These are phyloP conservation scores for Fusarium drepaniforme DNA, from an alignment of 2,329 filamentous ascomycete species.

Conservation along the genomic window DNA sequence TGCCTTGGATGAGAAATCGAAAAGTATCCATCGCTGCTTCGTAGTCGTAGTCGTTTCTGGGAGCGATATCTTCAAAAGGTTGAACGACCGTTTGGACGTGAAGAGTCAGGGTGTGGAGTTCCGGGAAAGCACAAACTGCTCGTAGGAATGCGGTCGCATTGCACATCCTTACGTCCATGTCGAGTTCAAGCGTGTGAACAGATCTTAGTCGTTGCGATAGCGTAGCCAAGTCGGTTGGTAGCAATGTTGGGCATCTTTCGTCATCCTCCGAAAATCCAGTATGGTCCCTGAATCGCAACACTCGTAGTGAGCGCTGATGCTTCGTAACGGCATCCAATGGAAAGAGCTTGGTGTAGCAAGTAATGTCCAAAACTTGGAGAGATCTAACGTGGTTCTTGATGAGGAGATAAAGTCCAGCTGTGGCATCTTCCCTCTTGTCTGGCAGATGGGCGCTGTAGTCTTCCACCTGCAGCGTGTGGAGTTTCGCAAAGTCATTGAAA, in stretches of 20 bases:
- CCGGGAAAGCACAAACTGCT: constrained; percentile 54
- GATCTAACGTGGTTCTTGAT: constrained; percentile 53
- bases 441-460: constrained; percentile 58
- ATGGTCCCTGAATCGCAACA: constrained; percentile 59
- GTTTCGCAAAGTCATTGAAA: constrained; percentile 50
- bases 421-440: constrained; percentile 55
- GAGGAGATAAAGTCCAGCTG: constrained; percentile 52
- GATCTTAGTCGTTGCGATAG: constrained; percentile 49
- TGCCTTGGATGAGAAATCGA: constrained; percentile 47
- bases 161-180: constrained; percentile 57
- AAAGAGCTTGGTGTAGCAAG: constrained; percentile 56
- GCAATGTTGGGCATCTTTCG: constrained; percentile 56
- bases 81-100: constrained; percentile 59
- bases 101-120: constrained; percentile 55
- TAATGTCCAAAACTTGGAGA: constrained; percentile 55
- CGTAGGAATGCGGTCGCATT: constrained; percentile 53
- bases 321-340: constrained; percentile 53
- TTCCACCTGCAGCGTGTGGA: constrained; percentile 57
- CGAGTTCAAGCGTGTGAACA: constrained; percentile 59
- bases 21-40: constrained; percentile 52
- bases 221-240: constrained; percentile 46
- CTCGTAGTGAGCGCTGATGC: constrained; percentile 54
- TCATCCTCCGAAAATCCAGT: constrained; percentile 59
- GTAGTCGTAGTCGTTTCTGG: constrained; percentile 52
- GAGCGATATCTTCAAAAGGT: constrained; percentile 45